Conservation (phyloP, 2,329 filamentous ascomycete species). For the Erysiphe pisi region DNA sequence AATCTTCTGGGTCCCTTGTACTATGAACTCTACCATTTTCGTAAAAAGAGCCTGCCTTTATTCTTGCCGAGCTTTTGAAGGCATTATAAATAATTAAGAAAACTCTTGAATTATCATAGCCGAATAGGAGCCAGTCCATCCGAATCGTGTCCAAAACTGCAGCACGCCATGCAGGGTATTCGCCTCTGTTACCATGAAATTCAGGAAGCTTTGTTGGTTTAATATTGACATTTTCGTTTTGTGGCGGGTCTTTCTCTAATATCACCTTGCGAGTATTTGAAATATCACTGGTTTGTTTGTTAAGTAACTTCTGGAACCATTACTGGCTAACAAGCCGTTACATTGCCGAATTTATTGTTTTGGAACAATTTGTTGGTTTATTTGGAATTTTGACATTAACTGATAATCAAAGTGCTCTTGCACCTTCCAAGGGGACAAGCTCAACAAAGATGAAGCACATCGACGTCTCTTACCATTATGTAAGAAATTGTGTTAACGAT, state of each 20-base stretch:
- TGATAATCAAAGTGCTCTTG: too few species aligned
- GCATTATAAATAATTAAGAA: slow-evolving; percentile 20
- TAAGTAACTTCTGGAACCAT: too few species aligned
- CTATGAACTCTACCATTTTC: slow-evolving; percentile 3
- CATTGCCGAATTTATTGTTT: too few species aligned
- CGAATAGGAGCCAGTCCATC: slow-evolving; percentile 17
- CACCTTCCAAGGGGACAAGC: too few species aligned
- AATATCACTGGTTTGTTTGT: too few species aligned
- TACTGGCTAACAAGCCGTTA: too few species aligned
- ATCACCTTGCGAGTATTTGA: too few species aligned
- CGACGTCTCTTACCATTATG: too few species aligned
- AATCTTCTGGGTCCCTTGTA: slow-evolving; percentile 21
- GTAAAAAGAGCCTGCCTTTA: background rate
- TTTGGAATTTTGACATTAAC: too few species aligned
- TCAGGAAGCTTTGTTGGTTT: background rate
- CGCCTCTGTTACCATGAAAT: background rate
- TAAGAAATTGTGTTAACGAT: too few species aligned
- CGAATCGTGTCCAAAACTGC: background rate
- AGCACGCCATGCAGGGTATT: background rate
- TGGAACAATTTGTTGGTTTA: too few species aligned
- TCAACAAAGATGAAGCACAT: too few species aligned
- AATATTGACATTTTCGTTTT: background rate
- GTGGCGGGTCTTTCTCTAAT: slow-evolving; percentile 14
- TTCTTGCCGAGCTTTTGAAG: background rate
- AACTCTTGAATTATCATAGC: background rate